Conservation (phyloP, 1,284 basidiomycete genomes). For the Athelia sp. region DNA sequence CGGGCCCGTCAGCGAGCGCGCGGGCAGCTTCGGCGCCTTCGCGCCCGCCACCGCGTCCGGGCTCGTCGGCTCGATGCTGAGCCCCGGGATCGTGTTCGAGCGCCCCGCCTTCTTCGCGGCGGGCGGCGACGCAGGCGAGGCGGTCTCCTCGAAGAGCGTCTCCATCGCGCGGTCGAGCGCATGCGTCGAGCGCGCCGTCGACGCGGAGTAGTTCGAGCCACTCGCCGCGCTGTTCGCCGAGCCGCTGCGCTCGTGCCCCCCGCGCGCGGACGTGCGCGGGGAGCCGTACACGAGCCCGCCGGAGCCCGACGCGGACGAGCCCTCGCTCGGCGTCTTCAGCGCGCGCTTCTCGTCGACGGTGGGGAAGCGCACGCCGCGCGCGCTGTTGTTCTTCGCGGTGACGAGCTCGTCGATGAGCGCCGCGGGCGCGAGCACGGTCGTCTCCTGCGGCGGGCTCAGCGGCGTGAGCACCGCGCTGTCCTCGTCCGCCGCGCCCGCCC, state of each 20-base stretch:
- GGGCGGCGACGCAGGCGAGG: constrained; percentile 20
- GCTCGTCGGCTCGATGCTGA: constrained; percentile 28
- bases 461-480: constrained; percentile 6
- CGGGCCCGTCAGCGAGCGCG: constrained; percentile 47
- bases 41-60: too few species aligned
- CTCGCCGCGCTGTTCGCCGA: constrained; percentile 3
- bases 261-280: constrained; percentile 22
- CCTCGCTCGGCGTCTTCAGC: constrained; percentile 16
- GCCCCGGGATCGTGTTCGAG: constrained; percentile 10
- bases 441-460: too few species aligned
- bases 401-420: too few species aligned
- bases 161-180: constrained; percentile 45
- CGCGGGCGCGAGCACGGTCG: too few species aligned
- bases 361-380: constrained; percentile 23
- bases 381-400: constrained; percentile 15
- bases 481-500: too few species aligned
- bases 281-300: constrained; percentile 19
- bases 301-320: too few species aligned
- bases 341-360: constrained; percentile 16
- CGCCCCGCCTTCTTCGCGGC: constrained; percentile 15
- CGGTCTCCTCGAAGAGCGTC: constrained; percentile 41
- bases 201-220: constrained; percentile 14
- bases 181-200: constrained; percentile 20
- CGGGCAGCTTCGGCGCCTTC: constrained; percentile 48
- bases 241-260: constrained; percentile 9